Evolutionary conservation across 441 rosid genomes (phyloP).

Genomic region (Mallotus japonicus): DNA sequence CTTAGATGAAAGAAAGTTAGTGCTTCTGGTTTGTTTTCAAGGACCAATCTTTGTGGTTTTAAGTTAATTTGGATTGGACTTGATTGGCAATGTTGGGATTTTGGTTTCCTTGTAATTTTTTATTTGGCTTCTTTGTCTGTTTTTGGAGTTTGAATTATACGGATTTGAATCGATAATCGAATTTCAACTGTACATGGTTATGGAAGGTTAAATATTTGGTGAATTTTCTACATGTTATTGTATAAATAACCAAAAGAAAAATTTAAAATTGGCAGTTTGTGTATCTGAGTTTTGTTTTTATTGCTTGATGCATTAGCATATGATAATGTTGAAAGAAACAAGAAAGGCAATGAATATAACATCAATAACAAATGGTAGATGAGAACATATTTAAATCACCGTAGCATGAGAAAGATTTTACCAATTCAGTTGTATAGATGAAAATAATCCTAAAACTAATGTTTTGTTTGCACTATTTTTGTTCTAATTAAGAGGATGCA

Average conservation of each 20-base stretch:
- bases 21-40: neutral
- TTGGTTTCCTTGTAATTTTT: constrained; percentile 17
- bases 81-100: constrained; percentile 21
- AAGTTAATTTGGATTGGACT: neutral
- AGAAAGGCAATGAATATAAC: neutral
- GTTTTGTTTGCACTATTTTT: neutral
- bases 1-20: constrained; percentile 1
- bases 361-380: constrained; percentile 9
- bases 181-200: neutral
- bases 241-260: neutral
- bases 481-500: neutral
- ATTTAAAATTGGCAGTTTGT: constrained; percentile 4
- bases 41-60: constrained; percentile 7
- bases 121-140: constrained; percentile 3
- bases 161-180: neutral
- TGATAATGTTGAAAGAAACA: neutral
- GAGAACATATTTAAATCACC: constrained; percentile 3
- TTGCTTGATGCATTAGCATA: constrained; percentile 1
- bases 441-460: neutral
- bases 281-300: neutral
- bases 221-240: neutral
- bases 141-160: constrained; percentile 5
- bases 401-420: neutral
- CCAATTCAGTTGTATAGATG: neutral
- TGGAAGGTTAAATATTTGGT: neutral